Percentiles rank a stretch among this genome's conserved stretches.
Evolutionary conservation across 1,284 basidiomycete genomes (phyloP).

Genomic region (Xanthoconium separans): DNA sequence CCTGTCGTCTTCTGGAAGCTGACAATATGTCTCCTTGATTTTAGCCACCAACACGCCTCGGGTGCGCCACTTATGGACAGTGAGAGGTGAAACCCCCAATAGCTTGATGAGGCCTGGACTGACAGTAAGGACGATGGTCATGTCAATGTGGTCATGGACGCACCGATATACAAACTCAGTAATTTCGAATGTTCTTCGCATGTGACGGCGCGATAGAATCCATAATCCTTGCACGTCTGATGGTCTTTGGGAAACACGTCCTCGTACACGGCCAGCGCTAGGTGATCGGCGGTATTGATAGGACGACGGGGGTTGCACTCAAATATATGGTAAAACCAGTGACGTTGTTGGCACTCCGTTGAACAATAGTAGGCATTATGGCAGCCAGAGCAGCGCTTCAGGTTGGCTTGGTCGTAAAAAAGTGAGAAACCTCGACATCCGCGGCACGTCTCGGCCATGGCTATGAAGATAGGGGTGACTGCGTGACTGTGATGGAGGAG

Average conservation of each 20-base stretch:
- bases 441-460: slow-evolving; percentile 6
- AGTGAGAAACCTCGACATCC: neutral
- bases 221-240: neutral
- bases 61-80: neutral
- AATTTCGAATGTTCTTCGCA: neutral
- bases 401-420: neutral
- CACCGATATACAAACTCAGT: neutral
- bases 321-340: slow-evolving; percentile 2
- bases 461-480: neutral
- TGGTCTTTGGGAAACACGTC: neutral
- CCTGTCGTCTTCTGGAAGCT: neutral
- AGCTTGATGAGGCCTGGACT: neutral
- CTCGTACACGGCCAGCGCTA: neutral
- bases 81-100: neutral
- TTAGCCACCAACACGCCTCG: neutral
- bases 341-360: neutral
- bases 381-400: slow-evolving; percentile 6
- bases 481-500: too few species aligned
- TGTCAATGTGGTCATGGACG: neutral
- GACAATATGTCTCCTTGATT: neutral
- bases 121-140: neutral
- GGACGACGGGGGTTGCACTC: slow-evolving; percentile 5
- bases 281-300: neutral
- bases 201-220: neutral
- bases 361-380: slow-evolving; percentile 4